A percentile compares a stretch with the other conserved stretches of the same genome.
Evolutionary conservation across 2,329 filamentous ascomycete genomes (phyloP).

Genomic region (Epichloe brachyelytri): DNA sequence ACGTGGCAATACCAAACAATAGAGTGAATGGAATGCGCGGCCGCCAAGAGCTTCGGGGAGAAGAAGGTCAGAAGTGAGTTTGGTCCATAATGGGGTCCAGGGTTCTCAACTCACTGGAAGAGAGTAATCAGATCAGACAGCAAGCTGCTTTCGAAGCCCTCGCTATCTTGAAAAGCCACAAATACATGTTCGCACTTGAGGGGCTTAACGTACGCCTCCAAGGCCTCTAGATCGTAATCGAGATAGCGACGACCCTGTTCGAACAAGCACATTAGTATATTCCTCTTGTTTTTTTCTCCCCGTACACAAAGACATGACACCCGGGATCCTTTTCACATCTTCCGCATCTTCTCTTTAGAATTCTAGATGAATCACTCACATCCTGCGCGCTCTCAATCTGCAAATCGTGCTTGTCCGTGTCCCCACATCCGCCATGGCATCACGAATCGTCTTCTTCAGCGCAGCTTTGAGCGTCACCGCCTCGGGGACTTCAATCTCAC

Average conservation of each 20-base stretch:
- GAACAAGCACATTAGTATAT: background rate
- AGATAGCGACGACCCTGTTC: slow-evolving; percentile 49
- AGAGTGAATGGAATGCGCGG: slow-evolving; percentile 66
- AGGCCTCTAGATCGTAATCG: slow-evolving; percentile 65
- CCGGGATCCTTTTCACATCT: too few relatives aligned
- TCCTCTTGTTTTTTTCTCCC: too few relatives aligned
- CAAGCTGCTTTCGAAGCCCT: slow-evolving; percentile 64
- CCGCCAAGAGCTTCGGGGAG: slow-evolving; percentile 40
- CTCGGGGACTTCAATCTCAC: slow-evolving; percentile 56
- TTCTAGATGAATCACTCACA: slow-evolving; percentile 22
- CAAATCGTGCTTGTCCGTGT: slow-evolving; percentile 46
- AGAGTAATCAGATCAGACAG: slow-evolving; percentile 58
- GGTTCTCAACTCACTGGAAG: slow-evolving; percentile 41
- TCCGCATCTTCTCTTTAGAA: too few relatives aligned
- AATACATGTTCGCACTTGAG: slow-evolving; percentile 47
- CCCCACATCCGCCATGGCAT: slow-evolving; percentile 37
- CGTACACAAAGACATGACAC: too few relatives aligned
- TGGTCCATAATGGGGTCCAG: background rate
- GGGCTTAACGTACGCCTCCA: slow-evolving; percentile 46
- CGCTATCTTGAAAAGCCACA: slow-evolving; percentile 67
- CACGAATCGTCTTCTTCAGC: slow-evolving; percentile 60
- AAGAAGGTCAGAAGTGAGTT: slow-evolving; percentile 16
- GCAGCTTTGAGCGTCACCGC: slow-evolving; percentile 60
- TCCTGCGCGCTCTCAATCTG: slow-evolving; percentile 32
- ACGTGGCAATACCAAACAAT: slow-evolving; percentile 70